These are phyloP conservation scores for Candida arabinofermentans DNA, from an alignment of 805 yeast species.

Conservation along the genomic window DNA sequence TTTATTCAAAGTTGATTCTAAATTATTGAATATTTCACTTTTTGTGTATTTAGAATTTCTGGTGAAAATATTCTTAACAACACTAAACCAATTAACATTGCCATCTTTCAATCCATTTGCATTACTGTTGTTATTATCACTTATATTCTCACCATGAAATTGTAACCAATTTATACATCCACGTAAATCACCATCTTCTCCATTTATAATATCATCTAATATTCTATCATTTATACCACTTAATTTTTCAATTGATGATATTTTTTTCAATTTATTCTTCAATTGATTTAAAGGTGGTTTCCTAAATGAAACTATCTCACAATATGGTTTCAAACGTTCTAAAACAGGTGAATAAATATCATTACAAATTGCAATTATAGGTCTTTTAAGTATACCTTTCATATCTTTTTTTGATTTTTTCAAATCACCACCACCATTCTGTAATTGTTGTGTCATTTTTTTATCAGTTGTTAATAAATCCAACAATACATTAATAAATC, in stretches of 20 bases:
- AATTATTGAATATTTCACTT: slow-evolving; percentile 41
- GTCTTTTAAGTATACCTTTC: slow-evolving; percentile 54
- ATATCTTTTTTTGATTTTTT: slow-evolving; percentile 17
- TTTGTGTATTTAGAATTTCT: slow-evolving; percentile 43
- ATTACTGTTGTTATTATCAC: too few species aligned
- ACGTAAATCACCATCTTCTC: slow-evolving; percentile 79
- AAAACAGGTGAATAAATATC: slow-evolving; percentile 74
- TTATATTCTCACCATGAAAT: slow-evolving; percentile 37
- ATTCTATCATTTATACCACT: slow-evolving; percentile 44
- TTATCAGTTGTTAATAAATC: slow-evolving; percentile 59
- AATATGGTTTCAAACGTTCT: slow-evolving; percentile 66
- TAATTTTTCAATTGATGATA: slow-evolving; percentile 50
- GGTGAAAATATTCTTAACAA: slow-evolving; percentile 59
- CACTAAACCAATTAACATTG: slow-evolving; percentile 60
- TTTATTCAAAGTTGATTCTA: slow-evolving; percentile 36
- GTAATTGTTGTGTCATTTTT: slow-evolving; percentile 39
- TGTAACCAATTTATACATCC: slow-evolving; percentile 83
- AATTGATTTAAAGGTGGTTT: slow-evolving; percentile 49
- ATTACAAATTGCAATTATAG: slow-evolving; percentile 90
- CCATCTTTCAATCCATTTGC: slow-evolving; percentile 36
- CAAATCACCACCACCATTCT: slow-evolving; percentile 13
- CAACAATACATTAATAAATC: slow-evolving; percentile 52
- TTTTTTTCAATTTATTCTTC: slow-evolving; percentile 44
- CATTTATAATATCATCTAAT: slow-evolving; percentile 61
- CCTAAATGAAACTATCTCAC: slow-evolving; percentile 67